Percentiles rank a stretch among this genome's conserved stretches.
These are phyloP conservation scores for Coffea humblotiana DNA, from an alignment of 305 asterid genomes.

Conservation along the genomic window DNA sequence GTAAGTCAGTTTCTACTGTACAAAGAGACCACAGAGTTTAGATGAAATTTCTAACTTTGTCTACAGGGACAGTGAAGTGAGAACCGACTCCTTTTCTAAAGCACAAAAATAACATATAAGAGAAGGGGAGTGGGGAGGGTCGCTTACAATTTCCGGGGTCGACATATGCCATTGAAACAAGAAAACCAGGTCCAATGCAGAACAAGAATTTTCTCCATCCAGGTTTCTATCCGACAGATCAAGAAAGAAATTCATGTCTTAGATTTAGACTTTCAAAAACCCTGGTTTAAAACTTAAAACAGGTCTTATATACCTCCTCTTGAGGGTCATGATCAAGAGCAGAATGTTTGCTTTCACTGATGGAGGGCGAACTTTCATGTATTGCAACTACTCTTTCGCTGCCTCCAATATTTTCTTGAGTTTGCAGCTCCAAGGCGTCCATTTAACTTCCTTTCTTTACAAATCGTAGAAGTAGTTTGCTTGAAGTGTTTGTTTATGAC, in stretches of 20 bases:
- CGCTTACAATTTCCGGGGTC: constrained; percentile 87
- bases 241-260: too few species aligned
- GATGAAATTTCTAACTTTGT: not conserved
- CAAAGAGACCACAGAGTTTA: not conserved
- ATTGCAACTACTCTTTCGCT: constrained; percentile 13
- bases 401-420: not conserved
- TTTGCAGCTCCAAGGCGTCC: not conserved
- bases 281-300: not conserved
- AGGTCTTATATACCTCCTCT: constrained; percentile 3
- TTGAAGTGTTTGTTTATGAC: too few species aligned
- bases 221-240: constrained; percentile 42
- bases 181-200: constrained; percentile 82
- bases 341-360: not conserved
- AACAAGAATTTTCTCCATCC: constrained; percentile 73
- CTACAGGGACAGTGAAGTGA: not conserved
- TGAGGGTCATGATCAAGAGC: not conserved
- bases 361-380: constrained; percentile 4
- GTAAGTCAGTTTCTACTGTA: constrained; percentile 94
- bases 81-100: too few species aligned
- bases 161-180: constrained; percentile 83
- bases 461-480: too few species aligned
- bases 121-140: not conserved
- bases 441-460: not conserved
- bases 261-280: not conserved
- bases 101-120: too few species aligned